phyloP scores from a whole-genome alignment of 1,284 basidiomycete genomes.

The Schizopora paradoxa region DNA sequence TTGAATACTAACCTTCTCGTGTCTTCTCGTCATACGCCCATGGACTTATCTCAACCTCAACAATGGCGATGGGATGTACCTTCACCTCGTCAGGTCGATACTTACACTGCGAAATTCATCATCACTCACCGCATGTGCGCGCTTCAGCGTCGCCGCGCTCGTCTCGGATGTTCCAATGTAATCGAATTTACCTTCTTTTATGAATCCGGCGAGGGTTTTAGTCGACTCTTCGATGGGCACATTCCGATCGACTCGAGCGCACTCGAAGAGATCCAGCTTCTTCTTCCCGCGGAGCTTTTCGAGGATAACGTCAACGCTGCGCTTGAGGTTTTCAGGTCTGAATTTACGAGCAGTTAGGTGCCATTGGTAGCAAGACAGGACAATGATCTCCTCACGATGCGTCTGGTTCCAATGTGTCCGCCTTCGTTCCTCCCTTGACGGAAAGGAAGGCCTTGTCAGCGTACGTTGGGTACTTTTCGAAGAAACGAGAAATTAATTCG shows the following conservation, averaged over 20 bases:
- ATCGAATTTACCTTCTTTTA: conserved; percentile 39
- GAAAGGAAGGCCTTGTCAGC: conserved; percentile 45
- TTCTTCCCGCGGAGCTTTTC: conserved; percentile 36
- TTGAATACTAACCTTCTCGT: conserved; percentile 28
- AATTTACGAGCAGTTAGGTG: conserved; percentile 1
- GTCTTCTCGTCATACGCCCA: conserved; percentile 43
- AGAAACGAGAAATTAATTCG: conserved; percentile 39
- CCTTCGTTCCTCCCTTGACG: conserved; percentile 38
- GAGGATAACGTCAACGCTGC: conserved; percentile 35
- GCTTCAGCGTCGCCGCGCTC: conserved; percentile 39
- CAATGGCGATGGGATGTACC: conserved; percentile 43
- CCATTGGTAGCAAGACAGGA: background rate
- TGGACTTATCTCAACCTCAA: conserved; percentile 51
- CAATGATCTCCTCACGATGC: conserved; percentile 24
- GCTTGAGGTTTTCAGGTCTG: conserved; percentile 36
- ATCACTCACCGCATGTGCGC: conserved; percentile 33
- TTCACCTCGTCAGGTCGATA: conserved; percentile 17
- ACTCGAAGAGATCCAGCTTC: conserved; percentile 41
- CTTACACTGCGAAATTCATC: background rate
- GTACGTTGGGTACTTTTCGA: conserved; percentile 48
- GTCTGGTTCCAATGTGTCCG: conserved; percentile 21
- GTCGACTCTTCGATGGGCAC: conserved; percentile 33
- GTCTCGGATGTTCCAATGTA: conserved; percentile 46
- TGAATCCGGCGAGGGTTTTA: conserved; percentile 24
- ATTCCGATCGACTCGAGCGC: conserved; percentile 30